Evolutionary conservation across 495 filamentous ascomycete genomes (phyloP), one percentile per base, ranked within the genome.

Genomic region (Echria macrotheca): DNA sequence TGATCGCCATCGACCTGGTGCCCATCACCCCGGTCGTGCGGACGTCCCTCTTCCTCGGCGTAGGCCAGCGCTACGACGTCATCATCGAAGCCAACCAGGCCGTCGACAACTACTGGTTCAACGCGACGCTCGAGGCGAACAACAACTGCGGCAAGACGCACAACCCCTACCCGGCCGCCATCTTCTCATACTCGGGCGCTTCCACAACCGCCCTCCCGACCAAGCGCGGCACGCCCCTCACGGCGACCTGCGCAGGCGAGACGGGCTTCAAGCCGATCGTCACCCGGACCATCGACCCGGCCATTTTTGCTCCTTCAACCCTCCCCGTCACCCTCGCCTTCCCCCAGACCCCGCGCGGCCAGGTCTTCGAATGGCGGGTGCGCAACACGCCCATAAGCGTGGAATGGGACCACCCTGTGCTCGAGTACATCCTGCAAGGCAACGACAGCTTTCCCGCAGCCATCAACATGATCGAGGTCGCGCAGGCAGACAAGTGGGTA

Each of bases 31-130:
- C 80, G 0, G 69, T 69, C 14, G 55, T 58, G 6, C 63, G 62
- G 37, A 54, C 58, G 12, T 57, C 64, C 5, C 54, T 86, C 12
- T 65, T 67, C 29, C 68, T 89, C 29, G 77, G 61, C 33, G 82
- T 87, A 49, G 85, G 82, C 5, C 83, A 89, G 64, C 76, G 86
- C 26, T 85, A 86, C 62, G 78, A 88, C 54, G 67, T 89, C 21
- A 77, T 87, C 47, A 68, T 89, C 35, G 71, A 75, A 22, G 84
- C 84, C 15, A 70, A 79, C 52, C 65, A 79, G 41, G 42, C 57
- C 10, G 50, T 60, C 9, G 70, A 50, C 22, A 73, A 79, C 54
- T 88, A 81, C 67, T 89, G 85, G 85, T 49, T 72, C 52, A 63
- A 69, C 25, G 69, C 65, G 4, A 68, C 63, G 5, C 58, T 63